Conservation (phyloP, 2,329 filamentous ascomycete species). For the Sarocladium brachiariae region DNA sequence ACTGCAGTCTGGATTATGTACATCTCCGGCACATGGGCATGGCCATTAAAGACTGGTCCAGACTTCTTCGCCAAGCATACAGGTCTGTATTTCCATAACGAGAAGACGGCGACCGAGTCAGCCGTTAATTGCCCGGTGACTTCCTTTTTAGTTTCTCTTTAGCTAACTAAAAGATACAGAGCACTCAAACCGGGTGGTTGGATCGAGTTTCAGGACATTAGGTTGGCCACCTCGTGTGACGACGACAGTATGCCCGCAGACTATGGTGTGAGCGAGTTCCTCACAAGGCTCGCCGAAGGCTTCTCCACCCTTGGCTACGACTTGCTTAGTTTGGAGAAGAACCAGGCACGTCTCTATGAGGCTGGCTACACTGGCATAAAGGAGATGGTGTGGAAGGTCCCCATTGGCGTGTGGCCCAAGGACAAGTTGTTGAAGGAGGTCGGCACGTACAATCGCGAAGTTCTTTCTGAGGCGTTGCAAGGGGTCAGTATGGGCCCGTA, state of each 20-base stretch:
- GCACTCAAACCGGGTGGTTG: constrained; percentile 38
- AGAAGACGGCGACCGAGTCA: too few relatives aligned
- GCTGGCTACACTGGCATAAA: constrained; percentile 23
- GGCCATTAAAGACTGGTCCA: constrained; percentile 36
- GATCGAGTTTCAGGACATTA: constrained; percentile 34
- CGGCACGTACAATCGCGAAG: constrained; percentile 25
- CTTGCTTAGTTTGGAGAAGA: constrained; percentile 23
- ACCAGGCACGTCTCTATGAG: constrained; percentile 19
- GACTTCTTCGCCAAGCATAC: constrained; percentile 29
- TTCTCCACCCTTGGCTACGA: constrained; percentile 24
- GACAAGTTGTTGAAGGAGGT: constrained; percentile 38
- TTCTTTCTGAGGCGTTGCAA: constrained; percentile 25
- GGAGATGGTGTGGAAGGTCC: constrained; percentile 18
- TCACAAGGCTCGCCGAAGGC: constrained; percentile 21
- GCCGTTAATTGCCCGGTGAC: too few relatives aligned
- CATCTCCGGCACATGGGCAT: constrained; percentile 37
- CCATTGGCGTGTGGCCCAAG: constrained; percentile 39
- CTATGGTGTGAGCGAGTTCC: constrained; percentile 22
- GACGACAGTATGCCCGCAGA: constrained; percentile 20
- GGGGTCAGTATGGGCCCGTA: constrained; percentile 28
- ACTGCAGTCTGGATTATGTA: constrained; percentile 42
- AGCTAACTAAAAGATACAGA: neutral
- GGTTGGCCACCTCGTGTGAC: constrained; percentile 20
- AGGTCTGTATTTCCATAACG: constrained; percentile 14
- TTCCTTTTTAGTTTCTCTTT: too few relatives aligned